Percentiles rank a stretch among this genome's conserved stretches.
phyloP scores from a whole-genome alignment of 2,329 filamentous ascomycete species.

The Aspergillus pseudoviridinutans region DNA sequence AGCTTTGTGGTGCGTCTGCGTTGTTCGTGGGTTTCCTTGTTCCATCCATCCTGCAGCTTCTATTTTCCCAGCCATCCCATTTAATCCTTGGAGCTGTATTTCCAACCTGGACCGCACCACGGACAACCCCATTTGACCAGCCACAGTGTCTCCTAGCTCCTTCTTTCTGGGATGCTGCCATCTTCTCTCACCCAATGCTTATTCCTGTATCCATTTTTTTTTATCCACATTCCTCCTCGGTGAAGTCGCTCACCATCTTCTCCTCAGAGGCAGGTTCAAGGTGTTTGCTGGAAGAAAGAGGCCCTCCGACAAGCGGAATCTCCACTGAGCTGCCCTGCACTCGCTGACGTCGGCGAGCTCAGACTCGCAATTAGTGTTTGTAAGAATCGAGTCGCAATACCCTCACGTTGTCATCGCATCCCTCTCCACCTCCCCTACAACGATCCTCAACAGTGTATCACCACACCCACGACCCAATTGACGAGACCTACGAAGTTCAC shows the following conservation, averaged over 20 bases:
- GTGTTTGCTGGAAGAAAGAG: conserved; percentile 6
- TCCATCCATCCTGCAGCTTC: conserved; percentile 14
- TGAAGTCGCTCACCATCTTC: conserved; percentile 2
- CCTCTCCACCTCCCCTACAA: conserved; percentile 17
- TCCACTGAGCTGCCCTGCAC: conserved; percentile 8
- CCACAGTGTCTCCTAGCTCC: conserved; percentile 20
- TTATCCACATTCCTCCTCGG: conserved; percentile 25
- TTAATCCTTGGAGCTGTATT: conserved; percentile 22
- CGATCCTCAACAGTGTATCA: conserved; percentile 42
- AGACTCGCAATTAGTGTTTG: conserved; percentile 9
- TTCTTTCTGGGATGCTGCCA: conserved; percentile 11
- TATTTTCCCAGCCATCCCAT: conserved; percentile 38
- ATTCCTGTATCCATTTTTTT: conserved; percentile 8
- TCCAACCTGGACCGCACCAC: neutral
- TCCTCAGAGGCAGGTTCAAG: conserved; percentile 8
- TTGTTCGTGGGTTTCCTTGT: conserved; percentile 8
- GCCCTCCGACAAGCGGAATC: conserved; percentile 5
- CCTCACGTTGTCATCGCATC: conserved; percentile 32
- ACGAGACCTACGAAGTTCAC: conserved; percentile 55
- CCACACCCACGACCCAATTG: conserved; percentile 38
- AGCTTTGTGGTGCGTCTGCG: conserved; percentile 8
- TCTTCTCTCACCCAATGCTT: conserved; percentile 6
- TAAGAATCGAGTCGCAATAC: neutral
- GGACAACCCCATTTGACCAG: conserved; percentile 25
- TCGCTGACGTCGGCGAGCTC: conserved; percentile 8